Evolutionary conservation across 495 filamentous ascomycete species (phyloP), one percentile per base, ranked within the genome.

Genomic region (Penicillium coffeae): DNA sequence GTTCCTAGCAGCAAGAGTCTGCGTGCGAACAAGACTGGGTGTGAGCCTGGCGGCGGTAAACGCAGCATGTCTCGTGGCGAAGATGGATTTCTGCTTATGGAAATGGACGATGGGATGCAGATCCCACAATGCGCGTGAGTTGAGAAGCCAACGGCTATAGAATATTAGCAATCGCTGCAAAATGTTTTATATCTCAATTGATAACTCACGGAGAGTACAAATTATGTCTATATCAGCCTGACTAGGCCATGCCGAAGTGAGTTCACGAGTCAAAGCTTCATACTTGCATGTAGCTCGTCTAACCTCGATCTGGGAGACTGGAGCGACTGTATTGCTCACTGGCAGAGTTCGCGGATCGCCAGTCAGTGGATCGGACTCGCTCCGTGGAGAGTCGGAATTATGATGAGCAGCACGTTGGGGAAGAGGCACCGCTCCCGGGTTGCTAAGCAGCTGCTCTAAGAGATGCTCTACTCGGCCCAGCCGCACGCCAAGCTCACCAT

Each of bases 1-100:
- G 65, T 62, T 10, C 56, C 65, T 35, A 79, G 62, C 8, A 72
- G 15, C 1, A 80, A 48, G n/a, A 80, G 64, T 21, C 64, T 71
- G 16, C 64, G 68, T 7, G 75, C 75, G 9, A 77, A 61, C 8
- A 73, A 48, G 2, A 75, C 68, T 2, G 74, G 75, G 58, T 77
- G 73, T 0, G 64, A 70, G 1, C 47, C 58, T 27, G 50, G 54
- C 4, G 60, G 47, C 1, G 74, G 74, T 16, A 67, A 49, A 15
- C 65, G 47, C 10, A 75, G 49, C 44, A 74, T 54, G 18, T 64
- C 51, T 13, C 43, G 50, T 12, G 58, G 58, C 3, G 64, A 62
- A 44, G 41, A 38, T 12, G 40, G 41, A 34, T 39, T 48, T 20
- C 32, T 16, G 10, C 27, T 42, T n/a, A 48, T 33, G 16, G 48